Evolutionary conservation across 768 basidiomycete genomes (phyloP).

Genomic region (Austroboletus eburneus): DNA sequence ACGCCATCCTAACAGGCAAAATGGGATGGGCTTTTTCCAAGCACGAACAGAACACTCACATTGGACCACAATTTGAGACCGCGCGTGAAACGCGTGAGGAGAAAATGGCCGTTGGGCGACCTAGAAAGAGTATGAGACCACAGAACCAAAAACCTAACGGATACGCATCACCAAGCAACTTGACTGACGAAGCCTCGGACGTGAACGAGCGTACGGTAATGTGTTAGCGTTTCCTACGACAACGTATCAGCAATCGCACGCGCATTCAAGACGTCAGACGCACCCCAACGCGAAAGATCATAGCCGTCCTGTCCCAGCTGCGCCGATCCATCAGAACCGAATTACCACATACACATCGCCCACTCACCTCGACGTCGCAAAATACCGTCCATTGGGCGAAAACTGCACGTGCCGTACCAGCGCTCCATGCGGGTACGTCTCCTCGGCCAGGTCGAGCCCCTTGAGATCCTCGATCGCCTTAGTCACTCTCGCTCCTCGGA

Average conservation of each 20-base stretch:
- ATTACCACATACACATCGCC: too few species aligned
- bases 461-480: conserved; percentile 38
- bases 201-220: conserved; percentile 45
- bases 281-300: conserved; percentile 45
- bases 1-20: conserved; percentile 40
- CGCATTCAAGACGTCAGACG: conserved; percentile 10
- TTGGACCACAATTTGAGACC: conserved; percentile 52
- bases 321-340: too few species aligned
- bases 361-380: conserved; percentile 50
- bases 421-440: conserved; percentile 40
- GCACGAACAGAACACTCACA: conserved; percentile 19
- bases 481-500: conserved; percentile 38
- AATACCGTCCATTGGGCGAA: conserved; percentile 50
- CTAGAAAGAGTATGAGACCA: conserved; percentile 15
- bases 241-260: background rate
- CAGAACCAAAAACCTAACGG: too few species aligned
- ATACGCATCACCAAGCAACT: conserved; percentile 42
- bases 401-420: conserved; percentile 54
- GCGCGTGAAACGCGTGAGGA: conserved; percentile 46
- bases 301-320: conserved; percentile 49
- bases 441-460: conserved; percentile 35
- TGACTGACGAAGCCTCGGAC: conserved; percentile 50
- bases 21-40: background rate
- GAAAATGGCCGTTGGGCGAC: conserved; percentile 44
- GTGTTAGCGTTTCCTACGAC: conserved; percentile 37